A percentile compares a stretch with the other conserved stretches of the same genome.
These are phyloP conservation scores for Monilinia laxa DNA, from an alignment of 2,329 filamentous ascomycete species.

Conservation along the genomic window DNA sequence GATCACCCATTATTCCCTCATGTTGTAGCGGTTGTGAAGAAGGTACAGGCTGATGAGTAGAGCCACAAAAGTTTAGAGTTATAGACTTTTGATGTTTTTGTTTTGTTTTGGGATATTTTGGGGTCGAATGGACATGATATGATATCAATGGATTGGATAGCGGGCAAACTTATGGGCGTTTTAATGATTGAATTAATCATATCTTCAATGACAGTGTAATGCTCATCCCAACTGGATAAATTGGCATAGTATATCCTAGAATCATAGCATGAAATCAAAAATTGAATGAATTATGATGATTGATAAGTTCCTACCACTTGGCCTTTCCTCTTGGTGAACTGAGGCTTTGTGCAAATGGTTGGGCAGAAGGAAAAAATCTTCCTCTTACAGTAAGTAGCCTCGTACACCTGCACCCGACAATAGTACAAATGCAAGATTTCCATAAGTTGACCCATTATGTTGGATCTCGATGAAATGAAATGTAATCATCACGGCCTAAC, in stretches of 20 bases:
- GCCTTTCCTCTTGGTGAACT: not conserved
- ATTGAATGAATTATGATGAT: not conserved
- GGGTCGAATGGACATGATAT: constrained; percentile 8
- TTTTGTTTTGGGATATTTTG: constrained; percentile 25
- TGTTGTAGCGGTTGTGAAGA: constrained; percentile 75
- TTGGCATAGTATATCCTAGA: not conserved
- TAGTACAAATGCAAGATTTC: too few relatives aligned
- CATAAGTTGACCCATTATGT: not conserved
- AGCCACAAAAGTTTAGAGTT: constrained; percentile 9
- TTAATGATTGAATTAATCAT: not conserved
- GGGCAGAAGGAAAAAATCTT: too few relatives aligned
- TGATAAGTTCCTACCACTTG: not conserved
- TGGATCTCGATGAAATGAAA: not conserved
- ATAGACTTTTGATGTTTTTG: constrained; percentile 25
- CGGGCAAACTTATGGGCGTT: constrained; percentile 15
- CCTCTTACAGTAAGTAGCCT: too few relatives aligned
- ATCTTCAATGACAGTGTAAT: too few relatives aligned
- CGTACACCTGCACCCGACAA: too few relatives aligned
- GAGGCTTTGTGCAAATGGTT: not conserved
- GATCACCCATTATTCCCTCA: constrained; percentile 74
- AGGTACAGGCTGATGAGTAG: constrained; percentile 63
- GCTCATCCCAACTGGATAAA: not conserved
- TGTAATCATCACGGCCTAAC: not conserved
- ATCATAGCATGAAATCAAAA: not conserved
- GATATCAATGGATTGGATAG: constrained; percentile 8